Conservation (phyloP, 129 eudicot species). For the Flaveria brownii region DNA sequence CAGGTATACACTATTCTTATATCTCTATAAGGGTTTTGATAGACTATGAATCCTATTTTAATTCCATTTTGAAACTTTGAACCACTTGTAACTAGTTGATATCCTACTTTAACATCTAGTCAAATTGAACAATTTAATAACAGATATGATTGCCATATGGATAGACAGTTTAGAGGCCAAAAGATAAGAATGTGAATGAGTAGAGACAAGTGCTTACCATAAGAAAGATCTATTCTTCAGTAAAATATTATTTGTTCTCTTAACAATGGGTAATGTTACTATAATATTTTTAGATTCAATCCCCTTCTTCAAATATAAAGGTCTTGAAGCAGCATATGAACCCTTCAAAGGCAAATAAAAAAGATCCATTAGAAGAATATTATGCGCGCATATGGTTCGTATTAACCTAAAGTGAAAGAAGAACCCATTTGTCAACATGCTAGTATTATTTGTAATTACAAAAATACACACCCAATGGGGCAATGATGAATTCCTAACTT, state of each 20-base stretch:
- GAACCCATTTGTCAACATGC: background rate
- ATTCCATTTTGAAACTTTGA: background rate
- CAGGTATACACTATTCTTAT: background rate
- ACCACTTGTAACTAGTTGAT: background rate
- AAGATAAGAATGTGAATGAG: background rate
- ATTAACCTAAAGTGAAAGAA: background rate
- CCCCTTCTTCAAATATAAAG: constrained; percentile 51
- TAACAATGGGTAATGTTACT: constrained; percentile 36
- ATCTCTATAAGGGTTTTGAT: too few relatives aligned
- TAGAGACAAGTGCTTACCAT: constrained; percentile 43
- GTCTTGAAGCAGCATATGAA: constrained; percentile 57
- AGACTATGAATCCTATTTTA: background rate
- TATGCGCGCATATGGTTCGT: background rate
- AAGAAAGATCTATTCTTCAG: constrained; percentile 54
- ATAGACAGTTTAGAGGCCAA: background rate
- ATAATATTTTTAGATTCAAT: constrained; percentile 39
- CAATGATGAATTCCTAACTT: background rate
- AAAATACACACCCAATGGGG: background rate
- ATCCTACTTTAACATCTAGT: background rate
- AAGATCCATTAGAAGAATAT: constrained; percentile 10
- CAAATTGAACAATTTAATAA: background rate
- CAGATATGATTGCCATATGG: background rate
- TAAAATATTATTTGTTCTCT: constrained; percentile 42
- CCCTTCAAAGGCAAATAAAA: constrained; percentile 52
- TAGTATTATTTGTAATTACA: background rate